These are phyloP conservation scores for Gossypium gossypioides DNA, from an alignment of 441 rosid species.

Conservation along the genomic window DNA sequence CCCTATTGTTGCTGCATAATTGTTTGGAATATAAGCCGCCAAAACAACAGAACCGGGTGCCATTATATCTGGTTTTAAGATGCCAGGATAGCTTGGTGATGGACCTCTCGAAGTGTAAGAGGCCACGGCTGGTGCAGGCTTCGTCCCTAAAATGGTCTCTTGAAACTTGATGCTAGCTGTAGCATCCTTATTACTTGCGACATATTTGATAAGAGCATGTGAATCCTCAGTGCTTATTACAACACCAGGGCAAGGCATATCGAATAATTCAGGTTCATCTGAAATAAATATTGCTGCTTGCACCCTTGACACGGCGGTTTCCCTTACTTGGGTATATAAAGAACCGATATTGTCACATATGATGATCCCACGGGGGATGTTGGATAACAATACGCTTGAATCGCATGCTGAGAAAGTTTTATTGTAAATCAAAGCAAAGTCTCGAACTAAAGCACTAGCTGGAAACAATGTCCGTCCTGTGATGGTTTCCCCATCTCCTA, in stretches of 20 bases:
- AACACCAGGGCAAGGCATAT: conserved; percentile 20
- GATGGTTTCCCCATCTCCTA: conserved; percentile 30
- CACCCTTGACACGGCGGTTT: conserved; percentile 10
- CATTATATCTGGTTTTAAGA: conserved; percentile 32
- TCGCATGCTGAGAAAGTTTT: conserved; percentile 27
- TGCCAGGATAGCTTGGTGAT: conserved; percentile 25
- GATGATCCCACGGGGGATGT: conserved; percentile 17
- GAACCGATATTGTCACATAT: conserved; percentile 20
- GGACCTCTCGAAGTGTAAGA: conserved; percentile 42
- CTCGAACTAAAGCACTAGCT: conserved; percentile 20
- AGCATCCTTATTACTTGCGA: conserved; percentile 9
- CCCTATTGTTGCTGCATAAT: not conserved
- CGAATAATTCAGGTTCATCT: not conserved
- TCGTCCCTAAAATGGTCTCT: conserved; percentile 26
- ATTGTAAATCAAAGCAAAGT: conserved; percentile 23
- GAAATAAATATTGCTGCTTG: conserved; percentile 32
- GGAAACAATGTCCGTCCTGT: conserved; percentile 34
- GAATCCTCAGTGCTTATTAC: conserved; percentile 27
- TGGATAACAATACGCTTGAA: conserved; percentile 21
- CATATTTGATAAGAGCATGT: conserved; percentile 22
- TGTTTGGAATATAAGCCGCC: conserved; percentile 21
- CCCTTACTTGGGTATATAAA: not conserved
- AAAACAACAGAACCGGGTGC: conserved; percentile 29
- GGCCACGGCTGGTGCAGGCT: conserved; percentile 37
- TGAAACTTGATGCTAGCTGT: conserved; percentile 31